Evolutionary conservation across 1,139 yeast genomes (phyloP), one percentile per base, ranked within the genome.

Genomic region (Pneumocystis jirovecii): DNA sequence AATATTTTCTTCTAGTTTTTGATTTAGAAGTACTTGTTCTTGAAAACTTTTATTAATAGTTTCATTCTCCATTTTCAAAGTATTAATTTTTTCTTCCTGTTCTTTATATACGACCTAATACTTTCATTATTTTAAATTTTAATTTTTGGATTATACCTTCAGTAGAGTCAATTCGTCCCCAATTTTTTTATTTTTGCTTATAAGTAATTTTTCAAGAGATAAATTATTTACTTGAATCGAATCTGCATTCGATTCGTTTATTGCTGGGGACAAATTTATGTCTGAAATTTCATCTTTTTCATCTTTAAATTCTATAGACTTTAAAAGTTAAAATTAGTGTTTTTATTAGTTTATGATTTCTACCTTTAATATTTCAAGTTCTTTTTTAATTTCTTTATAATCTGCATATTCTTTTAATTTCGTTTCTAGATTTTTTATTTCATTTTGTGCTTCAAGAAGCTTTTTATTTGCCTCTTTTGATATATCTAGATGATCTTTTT

Each of bases 361-460:
- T 85, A 31, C 85, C 72, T 88, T 85, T 68, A 91, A 75, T 37
- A 89, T 82, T 29, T 80, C 82, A 67, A 90, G 77, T 72, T 90
- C 96, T 64, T 82, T 82, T 74, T 88, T 89, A 64, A 90, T 75
- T 69, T 87, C 89, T 65, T 87, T 90, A 74, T 91, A 90, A 73
- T 86, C 91, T 71, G 87, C 90, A 74, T 88, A 82, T 17, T 81
- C 78, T 69, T 88, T 95, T 71, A 90, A 77, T 68, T 85, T 80
- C 10, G 8, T 56, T 56, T 56, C 6, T 12, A 56, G 2, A 8
- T 56, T 56, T 56, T 17, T 10, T 31, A 10, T 50, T 50, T 10
- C 17, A 10, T 29, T 50, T 8, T 31, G 60, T 29, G 12, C 35
- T 31, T 10, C 17, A 15, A 50, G 7, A 31, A 10, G 2, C 17